Base-by-base conservation (phyloP, 2,329 filamentous ascomycete genomes). In the Trichoderma cornu-damae region DNA sequence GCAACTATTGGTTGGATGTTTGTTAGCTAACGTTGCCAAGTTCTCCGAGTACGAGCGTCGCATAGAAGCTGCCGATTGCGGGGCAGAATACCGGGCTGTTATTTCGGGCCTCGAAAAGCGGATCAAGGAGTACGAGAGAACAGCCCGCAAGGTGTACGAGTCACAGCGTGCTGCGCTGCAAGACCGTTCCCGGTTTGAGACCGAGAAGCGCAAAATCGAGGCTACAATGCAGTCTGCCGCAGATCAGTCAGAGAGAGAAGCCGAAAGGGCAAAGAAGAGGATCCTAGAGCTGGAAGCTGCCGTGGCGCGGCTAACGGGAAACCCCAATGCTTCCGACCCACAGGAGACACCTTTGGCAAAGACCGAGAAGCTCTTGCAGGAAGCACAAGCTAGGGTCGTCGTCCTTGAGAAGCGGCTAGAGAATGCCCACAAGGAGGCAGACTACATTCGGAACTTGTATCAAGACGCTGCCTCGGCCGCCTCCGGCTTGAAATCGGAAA, bases 361-460 rank as follows among this genome's bases (percentile, higher is more conserved):
- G 22, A 66, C 64, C 1, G 67, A 69, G 44, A 65, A 61, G 28
- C 71, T 69, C 40, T 63, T 78, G 7, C 72, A 70, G n/a, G 73
- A 72, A 46, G 61, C 67, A 2, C 64, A 67, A 50, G 62, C 73
- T 4, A 66, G 77, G 24, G 70, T 76, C 14, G 68, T 71, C 47
- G 66, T 72, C 12, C 69, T 79, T 3, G 75, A 77, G 37, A 70
- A 69, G 55, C 72, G 71, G 18, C 65, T 73, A 4, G 72, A 73
- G 52, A 70, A 73, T 4, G 68, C 75, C 3, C 70, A 79, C 26
- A 73, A 72, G 12, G 80, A 84, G 3, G 71, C 78, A 24, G 80
- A 84, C 1, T 89, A 84, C 63, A 72, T 77, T 11, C 78, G 81
- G 52, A 74, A 75, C 3, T 73, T 78, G 8, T 89, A 88, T 63